Conservation (phyloP, 805 yeast species). For the Wickerhamiella lipophila region DNA sequence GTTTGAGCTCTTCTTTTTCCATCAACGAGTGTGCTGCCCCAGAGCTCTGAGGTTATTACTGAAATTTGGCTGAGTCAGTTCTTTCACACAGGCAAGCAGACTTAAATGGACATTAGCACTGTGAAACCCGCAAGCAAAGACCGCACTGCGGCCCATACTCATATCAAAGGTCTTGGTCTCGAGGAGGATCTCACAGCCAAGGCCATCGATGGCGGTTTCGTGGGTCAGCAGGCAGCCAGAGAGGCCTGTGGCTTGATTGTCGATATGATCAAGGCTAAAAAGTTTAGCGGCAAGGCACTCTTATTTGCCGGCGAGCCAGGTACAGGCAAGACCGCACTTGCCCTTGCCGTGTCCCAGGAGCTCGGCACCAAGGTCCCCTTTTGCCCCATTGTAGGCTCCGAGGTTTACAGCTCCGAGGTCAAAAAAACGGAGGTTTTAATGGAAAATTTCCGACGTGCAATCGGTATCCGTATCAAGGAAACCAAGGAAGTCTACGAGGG, state of each 20-base stretch:
- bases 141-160: constrained; percentile 93
- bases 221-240: constrained; percentile 57
- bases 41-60: too few species aligned
- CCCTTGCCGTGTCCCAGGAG: constrained; percentile 90
- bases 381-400: constrained; percentile 93
- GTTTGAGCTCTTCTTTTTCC: constrained; percentile 1
- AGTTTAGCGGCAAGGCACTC: constrained; percentile 92
- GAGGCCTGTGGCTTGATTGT: constrained; percentile 89
- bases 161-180: constrained; percentile 85
- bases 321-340: constrained; percentile 95
- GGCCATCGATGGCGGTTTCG: constrained; percentile 76
- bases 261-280: constrained; percentile 81
- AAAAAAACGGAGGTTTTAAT: constrained; percentile 91
- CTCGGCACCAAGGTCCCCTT: constrained; percentile 96
- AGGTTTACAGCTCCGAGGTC: constrained; percentile 88
- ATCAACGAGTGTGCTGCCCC: too few species aligned
- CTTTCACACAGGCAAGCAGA: neutral
- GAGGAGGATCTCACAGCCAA: constrained; percentile 84
- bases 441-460: constrained; percentile 94
- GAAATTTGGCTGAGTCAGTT: neutral
- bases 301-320: constrained; percentile 96
- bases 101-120: constrained; percentile 61
- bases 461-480: constrained; percentile 90
- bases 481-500: constrained; percentile 97
- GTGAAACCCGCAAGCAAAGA: constrained; percentile 52